Conservation (phyloP, 2,329 filamentous ascomycete species). For the Verticillium nonalfalfae region DNA sequence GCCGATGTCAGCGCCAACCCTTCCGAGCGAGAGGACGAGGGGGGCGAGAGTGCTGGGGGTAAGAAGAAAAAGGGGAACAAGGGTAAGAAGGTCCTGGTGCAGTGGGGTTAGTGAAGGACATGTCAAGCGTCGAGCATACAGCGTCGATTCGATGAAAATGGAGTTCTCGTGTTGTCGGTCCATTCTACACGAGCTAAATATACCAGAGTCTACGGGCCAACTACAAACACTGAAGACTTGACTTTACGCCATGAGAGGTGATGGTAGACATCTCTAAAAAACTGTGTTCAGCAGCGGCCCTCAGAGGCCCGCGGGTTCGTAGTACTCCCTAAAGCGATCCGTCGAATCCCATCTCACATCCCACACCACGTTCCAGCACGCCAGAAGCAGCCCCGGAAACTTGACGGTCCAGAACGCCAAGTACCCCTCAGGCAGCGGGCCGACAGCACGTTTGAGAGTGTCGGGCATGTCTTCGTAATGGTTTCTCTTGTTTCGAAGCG, state of each 20-base stretch:
- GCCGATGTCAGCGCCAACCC: constrained; percentile 18
- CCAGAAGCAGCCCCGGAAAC: constrained; percentile 74
- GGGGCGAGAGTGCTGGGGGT: constrained; percentile 15
- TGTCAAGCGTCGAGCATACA: neutral
- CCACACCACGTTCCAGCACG: constrained; percentile 70
- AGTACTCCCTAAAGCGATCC: constrained; percentile 69
- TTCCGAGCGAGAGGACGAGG: constrained; percentile 18
- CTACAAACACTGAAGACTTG: neutral
- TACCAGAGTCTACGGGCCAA: neutral
- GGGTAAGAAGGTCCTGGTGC: constrained; percentile 53
- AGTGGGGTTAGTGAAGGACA: constrained; percentile 43
- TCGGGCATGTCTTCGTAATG: constrained; percentile 97
- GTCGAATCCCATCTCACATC: constrained; percentile 56
- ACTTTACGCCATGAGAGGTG: no score
- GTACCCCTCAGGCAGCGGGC: constrained; percentile 72
- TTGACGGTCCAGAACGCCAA: constrained; percentile 73
- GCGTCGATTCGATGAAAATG: neutral
- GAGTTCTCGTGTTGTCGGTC: neutral
- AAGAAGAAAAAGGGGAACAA: constrained; percentile 54
- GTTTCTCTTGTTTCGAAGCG: constrained; percentile 91
- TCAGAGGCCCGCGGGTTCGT: constrained; percentile 37
- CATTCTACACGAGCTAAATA: neutral
- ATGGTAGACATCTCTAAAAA: no score
- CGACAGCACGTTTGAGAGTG: constrained; percentile 62
- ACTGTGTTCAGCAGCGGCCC: neutral